Evolutionary conservation across 1,284 basidiomycete genomes (phyloP), one percentile per base, ranked within the genome.

Genomic region (Exobasidium cylindrosporum): DNA sequence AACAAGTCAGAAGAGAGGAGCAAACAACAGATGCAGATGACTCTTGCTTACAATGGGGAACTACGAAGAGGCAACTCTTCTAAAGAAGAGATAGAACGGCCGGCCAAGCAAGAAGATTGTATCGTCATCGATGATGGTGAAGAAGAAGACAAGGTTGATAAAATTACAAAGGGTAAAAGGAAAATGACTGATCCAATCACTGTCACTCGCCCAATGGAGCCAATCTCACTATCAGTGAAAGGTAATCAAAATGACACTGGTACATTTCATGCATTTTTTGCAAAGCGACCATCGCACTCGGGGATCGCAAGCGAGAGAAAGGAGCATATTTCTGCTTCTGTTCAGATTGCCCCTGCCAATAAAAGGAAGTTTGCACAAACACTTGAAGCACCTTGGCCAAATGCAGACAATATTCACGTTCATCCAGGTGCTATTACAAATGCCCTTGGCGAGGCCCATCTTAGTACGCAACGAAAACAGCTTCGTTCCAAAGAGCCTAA

Each of bases 251-350:
- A 14, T 10, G 14, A 14, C 47, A 10, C 23, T 7, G 21, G 47
- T 14, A 50, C 23, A 10, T 7, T 7, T 31, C 47, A 50, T 21
- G 14, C 47, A 7, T 50, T 50, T 23, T 50, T 50, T 31, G 10
- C 21, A 7, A 50, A 50, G 47, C 47, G 47, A 50, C 47, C 29
- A 50, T n/a, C n/a, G n/a, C n/a, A n/a, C n/a, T n/a, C n/a, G n/a
- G n/a, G n/a, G n/a, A n/a, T n/a, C n/a, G n/a, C n/a, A n/a, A n/a
- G n/a, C n/a, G n/a, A n/a, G n/a, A 24, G 14, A 31, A 14, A 31
- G 21, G 24, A 24, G 21, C 10, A 7, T 7, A 21, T 21, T 7
- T 7, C 23, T 26, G 47, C 23, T 24, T 10, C 7, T 7, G 29
- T 10, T 7, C 7, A 23, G 7, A 31, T 26, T 21, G 7, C 21